phyloP scores from a whole-genome alignment of 2,329 filamentous ascomycete species.

The Grosmannia huntii region DNA sequence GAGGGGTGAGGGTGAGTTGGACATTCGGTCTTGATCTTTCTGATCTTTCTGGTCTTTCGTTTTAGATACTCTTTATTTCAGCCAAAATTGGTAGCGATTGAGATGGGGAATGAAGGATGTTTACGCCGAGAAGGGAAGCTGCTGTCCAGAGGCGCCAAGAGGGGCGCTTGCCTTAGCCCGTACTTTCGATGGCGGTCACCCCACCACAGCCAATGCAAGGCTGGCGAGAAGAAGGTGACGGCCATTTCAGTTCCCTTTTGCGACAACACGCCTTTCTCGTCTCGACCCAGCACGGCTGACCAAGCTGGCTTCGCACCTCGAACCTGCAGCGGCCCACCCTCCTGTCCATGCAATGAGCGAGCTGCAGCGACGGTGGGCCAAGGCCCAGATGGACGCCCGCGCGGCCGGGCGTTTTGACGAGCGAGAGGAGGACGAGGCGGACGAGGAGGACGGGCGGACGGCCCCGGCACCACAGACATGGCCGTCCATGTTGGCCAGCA shows the following conservation, averaged over 20 bases:
- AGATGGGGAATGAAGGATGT: background rate
- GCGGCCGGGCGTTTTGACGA: slow-evolving; percentile 28
- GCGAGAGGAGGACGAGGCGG: slow-evolving; percentile 38
- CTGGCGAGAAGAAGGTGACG: background rate
- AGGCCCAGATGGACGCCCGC: slow-evolving; percentile 14
- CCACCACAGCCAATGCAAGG: background rate
- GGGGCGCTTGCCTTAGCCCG: background rate
- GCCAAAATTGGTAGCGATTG: background rate
- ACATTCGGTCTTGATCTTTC: no score
- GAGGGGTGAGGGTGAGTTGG: no score
- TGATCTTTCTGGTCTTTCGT: background rate
- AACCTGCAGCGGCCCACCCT: background rate
- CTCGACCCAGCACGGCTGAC: background rate
- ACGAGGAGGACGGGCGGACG: slow-evolving; percentile 6
- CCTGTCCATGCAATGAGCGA: slow-evolving; percentile 17
- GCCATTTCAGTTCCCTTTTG: no score
- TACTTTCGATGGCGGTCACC: background rate
- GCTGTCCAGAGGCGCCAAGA: background rate
- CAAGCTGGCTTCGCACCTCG: background rate
- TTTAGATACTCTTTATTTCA: no score
- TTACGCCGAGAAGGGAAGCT: background rate
- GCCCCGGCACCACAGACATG: slow-evolving; percentile 3
- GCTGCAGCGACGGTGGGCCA: slow-evolving; percentile 21
- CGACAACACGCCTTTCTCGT: no score
- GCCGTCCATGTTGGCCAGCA: slow-evolving; percentile 10